Evolutionary conservation across 208 protist genomes (phyloP), one percentile per base, ranked within the genome.

Genomic region (Acanthamoeba culbertsoni): DNA sequence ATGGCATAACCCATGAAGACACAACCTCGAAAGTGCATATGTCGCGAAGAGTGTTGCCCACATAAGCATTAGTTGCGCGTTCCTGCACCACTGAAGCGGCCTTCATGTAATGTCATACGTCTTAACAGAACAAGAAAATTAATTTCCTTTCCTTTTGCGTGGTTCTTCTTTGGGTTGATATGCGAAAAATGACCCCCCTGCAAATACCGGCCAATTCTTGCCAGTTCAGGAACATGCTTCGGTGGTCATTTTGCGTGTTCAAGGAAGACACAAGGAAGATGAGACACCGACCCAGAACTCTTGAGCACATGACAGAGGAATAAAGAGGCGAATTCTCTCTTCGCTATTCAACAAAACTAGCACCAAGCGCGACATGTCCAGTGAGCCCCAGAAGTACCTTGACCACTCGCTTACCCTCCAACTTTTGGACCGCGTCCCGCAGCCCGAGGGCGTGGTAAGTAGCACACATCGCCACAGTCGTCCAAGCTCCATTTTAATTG

Each of bases 351-450:
- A 46, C 40, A 86, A 35, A 63, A 86, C 2, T 45, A 86, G 57
- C 42, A 86, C 28, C n/a, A 45, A 63, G 31, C 18, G n/a, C 77
- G 31, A 16, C 28, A 18, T 33, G 10, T 33, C 23, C 23, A 86
- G n/a, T n/a, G 23, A 86, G 45, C 77, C 48, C 77, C 77, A 86
- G 45, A 86, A 77, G 65, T 86, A 86, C 77, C 77, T 62, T 28
- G 77, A 86, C 77, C 77, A 20, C 77, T 26, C 42, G 10, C 48
- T 86, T 18, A 53, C 48, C 77, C 57, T 86, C 77, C 77, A 59
- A n/a, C 77, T 86, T 45, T 33, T 86, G 28, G 77, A 86, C 77
- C 46, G 46, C n/a, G 31, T 86, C 8, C 77, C 77, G 31, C 77
- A 86, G 77, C 77, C 77, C 46, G 77, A 86, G 77, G 77, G 48